These are phyloP conservation scores for Aspergillus luchuensis DNA, from an alignment of 2,329 filamentous ascomycete genomes.

Conservation along the genomic window DNA sequence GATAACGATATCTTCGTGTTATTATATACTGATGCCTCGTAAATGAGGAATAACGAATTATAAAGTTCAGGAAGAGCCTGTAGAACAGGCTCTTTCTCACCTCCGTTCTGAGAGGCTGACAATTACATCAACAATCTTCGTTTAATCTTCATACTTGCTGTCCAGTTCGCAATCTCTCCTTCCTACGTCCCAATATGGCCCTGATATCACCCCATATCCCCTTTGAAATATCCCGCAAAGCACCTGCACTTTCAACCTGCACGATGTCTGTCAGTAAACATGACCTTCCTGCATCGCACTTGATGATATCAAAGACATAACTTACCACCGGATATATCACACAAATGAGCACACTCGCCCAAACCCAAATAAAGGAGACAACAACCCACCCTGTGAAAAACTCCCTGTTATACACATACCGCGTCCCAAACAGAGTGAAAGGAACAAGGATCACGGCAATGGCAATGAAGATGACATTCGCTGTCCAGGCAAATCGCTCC, in stretches of 20 bases:
- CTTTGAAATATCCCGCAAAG: constrained; percentile 30
- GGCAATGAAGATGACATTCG: constrained; percentile 39
- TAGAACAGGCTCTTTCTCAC: too few species aligned
- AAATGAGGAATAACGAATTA: too few species aligned
- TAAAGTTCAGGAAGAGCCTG: too few species aligned
- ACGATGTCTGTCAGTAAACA: background rate
- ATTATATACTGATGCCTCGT: too few species aligned
- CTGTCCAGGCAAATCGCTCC: constrained; percentile 40
- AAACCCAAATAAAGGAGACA: constrained; percentile 47
- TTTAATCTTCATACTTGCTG: too few species aligned
- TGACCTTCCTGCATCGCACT: background rate
- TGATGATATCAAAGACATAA: background rate
- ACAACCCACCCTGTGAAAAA: constrained; percentile 46
- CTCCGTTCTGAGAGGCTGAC: too few species aligned
- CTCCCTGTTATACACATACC: constrained; percentile 38
- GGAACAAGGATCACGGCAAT: constrained; percentile 44
- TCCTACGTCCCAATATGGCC: constrained; percentile 1
- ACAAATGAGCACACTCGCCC: constrained; percentile 41
- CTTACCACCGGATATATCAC: constrained; percentile 41
- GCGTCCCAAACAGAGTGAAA: constrained; percentile 42
- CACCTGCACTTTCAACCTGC: constrained; percentile 37
- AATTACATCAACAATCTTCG: too few species aligned
- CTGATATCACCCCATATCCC: constrained; percentile 23
- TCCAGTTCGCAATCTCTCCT: background rate
- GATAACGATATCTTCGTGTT: too few species aligned